Evolutionary conservation across 139 green algal species (phyloP), one percentile per base, ranked within the genome.

Genomic region (Chlorella vulgaris): DNA sequence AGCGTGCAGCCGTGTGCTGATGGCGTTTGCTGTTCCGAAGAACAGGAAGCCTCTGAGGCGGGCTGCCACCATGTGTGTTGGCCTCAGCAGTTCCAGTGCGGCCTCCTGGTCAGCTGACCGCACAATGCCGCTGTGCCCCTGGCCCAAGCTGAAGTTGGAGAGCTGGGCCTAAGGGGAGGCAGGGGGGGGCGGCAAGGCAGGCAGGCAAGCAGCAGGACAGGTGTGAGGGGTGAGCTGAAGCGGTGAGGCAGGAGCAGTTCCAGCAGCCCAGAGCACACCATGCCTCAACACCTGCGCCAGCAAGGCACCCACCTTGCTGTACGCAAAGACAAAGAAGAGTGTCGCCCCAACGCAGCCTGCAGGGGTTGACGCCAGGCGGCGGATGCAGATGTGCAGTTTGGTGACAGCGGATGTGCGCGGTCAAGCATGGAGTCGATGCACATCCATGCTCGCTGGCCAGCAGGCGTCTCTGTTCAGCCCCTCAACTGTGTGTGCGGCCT

Each of bases 21-120:
- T 78, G 53, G 50, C 53, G 39, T 83, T 69, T 13, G 77, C 77
- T 33, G 50, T 83, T 19, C 93, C 94, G 70, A 97, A 97, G 88
- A 97, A 97, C 4, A 96, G 83, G 84, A 93, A 97, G 40, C 93
- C 94, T 1, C 68, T 80, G 28, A 96, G 83, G 4, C 85, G 73
- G 1, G 73, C 73, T 13, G 89, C 86, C 5, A 81, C 88, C 39
- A 91, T 81, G 77, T 88, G 88, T 3, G 66, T 35, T 38, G 74
- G 74, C 24, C 71, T 74, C 53, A 92, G 83, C 61, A 89, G 50
- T 36, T 86, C 79, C 70, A 92, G 81, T n/a, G 87, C 80, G 1
- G 70, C 71, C 66, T 76, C 77, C 84, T 93, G 85, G 18, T 75
- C 68, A 42, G 86, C 81, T 2, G 83, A 81, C 26, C 90, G 78